Evolutionary conservation across 2,329 filamentous ascomycete species (phyloP).

Genomic region (Akanthomyces muscarius): DNA sequence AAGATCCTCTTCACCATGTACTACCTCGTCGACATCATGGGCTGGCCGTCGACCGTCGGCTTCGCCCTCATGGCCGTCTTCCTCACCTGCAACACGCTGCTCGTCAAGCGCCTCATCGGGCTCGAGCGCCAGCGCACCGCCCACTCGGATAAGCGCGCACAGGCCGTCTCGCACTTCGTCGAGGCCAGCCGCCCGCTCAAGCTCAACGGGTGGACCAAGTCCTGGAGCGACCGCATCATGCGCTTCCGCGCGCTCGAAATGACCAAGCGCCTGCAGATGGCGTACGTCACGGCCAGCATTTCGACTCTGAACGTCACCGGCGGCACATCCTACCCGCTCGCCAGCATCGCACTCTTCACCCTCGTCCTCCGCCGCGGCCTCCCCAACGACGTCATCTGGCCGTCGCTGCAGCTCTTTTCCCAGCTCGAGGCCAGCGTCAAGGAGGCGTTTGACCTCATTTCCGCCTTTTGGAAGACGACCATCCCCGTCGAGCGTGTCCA

Average conservation of each 20-base stretch:
- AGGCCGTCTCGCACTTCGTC: constrained; percentile 80
- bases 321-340: constrained; percentile 71
- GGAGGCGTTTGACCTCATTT: constrained; percentile 71
- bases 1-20: constrained; percentile 65
- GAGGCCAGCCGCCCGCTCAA: constrained; percentile 71
- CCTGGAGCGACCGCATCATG: constrained; percentile 35
- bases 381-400: constrained; percentile 79
- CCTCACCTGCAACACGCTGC: constrained; percentile 63
- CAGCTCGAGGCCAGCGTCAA: constrained; percentile 71
- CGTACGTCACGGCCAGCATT: constrained; percentile 46
- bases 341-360: constrained; percentile 79
- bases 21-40: constrained; percentile 68
- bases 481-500: constrained; percentile 80
- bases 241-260: constrained; percentile 34
- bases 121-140: constrained; percentile 68
- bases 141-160: constrained; percentile 73
- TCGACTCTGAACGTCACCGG: constrained; percentile 66
- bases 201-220: constrained; percentile 38
- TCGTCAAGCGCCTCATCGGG: constrained; percentile 62
- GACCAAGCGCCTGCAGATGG: constrained; percentile 35
- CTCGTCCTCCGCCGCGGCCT: constrained; percentile 63
- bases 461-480: constrained; percentile 73
- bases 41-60: constrained; percentile 72
- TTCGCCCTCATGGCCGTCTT: constrained; percentile 65
- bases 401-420: constrained; percentile 74